phyloP scores from a whole-genome alignment of 2,329 filamentous ascomycete genomes.

The Fusarium abutilonis region DNA sequence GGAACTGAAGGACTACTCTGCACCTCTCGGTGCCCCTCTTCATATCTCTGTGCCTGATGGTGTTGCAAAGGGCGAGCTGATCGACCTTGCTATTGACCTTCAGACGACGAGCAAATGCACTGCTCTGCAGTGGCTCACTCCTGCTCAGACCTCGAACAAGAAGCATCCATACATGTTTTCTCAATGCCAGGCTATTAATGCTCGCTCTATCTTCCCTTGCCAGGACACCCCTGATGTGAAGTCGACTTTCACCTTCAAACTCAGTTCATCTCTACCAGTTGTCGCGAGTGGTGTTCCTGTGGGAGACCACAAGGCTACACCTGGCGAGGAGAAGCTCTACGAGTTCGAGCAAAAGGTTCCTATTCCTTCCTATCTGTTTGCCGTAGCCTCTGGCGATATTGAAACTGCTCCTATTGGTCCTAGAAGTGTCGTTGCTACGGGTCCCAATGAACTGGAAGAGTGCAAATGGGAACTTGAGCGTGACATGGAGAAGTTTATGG shows the following conservation, averaged over 20 bases:
- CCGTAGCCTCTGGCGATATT: conserved; percentile 88
- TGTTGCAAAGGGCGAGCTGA: conserved; percentile 61
- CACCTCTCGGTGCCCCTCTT: conserved; percentile 79
- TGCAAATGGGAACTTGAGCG: conserved; percentile 92
- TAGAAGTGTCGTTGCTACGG: conserved; percentile 84
- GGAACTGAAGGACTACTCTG: conserved; percentile 73
- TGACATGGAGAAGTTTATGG: conserved; percentile 92
- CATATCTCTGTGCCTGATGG: conserved; percentile 69
- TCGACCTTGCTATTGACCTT: conserved; percentile 72
- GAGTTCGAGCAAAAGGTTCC: conserved; percentile 90
- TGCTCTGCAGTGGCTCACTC: conserved; percentile 93
- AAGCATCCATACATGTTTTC: conserved; percentile 98
- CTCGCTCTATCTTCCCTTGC: conserved; percentile 92
- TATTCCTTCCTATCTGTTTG: conserved; percentile 94
- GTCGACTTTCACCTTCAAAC: conserved; percentile 89
- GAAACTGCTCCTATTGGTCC: conserved; percentile 86
- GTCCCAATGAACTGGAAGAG: conserved; percentile 83
- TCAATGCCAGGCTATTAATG: conserved; percentile 96
- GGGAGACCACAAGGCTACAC: conserved; percentile 55
- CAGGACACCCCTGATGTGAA: conserved; percentile 98
- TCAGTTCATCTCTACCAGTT: conserved; percentile 88
- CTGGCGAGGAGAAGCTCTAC: conserved; percentile 71
- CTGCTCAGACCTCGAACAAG: conserved; percentile 93
- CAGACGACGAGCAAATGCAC: conserved; percentile 89
- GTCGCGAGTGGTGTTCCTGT: conserved; percentile 83